phyloP scores from a whole-genome alignment of 805 yeast genomes.

The Kuraishia molischiana region DNA sequence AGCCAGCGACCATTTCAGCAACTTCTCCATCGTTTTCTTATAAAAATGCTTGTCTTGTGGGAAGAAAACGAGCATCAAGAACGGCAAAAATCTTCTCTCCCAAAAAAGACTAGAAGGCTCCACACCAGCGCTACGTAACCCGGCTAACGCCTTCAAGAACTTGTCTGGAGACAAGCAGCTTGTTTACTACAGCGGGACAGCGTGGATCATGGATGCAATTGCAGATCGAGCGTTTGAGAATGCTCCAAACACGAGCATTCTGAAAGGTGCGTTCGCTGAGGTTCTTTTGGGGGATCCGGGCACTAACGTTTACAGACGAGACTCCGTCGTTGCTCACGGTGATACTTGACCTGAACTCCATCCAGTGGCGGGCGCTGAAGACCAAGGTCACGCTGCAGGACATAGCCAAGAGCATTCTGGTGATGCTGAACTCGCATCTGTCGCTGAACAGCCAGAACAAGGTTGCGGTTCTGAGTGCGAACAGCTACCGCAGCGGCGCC shows the following conservation, averaged over 20 bases:
- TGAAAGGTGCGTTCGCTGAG: slow-evolving; percentile 37
- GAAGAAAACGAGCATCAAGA: too few species aligned
- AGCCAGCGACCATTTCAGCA: slow-evolving; percentile 87
- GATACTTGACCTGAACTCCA: slow-evolving; percentile 68
- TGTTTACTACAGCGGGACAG: too few species aligned
- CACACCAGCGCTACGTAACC: too few species aligned
- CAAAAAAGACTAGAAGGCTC: too few species aligned
- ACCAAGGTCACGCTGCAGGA: slow-evolving; percentile 44
- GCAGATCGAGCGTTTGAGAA: slow-evolving; percentile 44
- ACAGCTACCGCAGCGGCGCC: slow-evolving; percentile 48
- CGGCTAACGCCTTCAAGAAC: too few species aligned
- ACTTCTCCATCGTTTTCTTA: slow-evolving; percentile 65
- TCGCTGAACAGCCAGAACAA: slow-evolving; percentile 77
- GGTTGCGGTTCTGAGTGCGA: slow-evolving; percentile 73
- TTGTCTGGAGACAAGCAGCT: not conserved
- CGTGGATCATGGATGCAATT: slow-evolving; percentile 53
- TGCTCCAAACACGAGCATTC: slow-evolving; percentile 48
- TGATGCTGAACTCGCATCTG: slow-evolving; percentile 79
- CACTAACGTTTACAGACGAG: slow-evolving; percentile 35
- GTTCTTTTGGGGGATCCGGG: not conserved
- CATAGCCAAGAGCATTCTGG: slow-evolving; percentile 55
- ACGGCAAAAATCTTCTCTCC: too few species aligned
- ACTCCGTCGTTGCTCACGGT: slow-evolving; percentile 74
- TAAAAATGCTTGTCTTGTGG: too few species aligned
- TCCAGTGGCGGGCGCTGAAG: slow-evolving; percentile 46